Percentiles rank a stretch among this genome's conserved stretches.
phyloP scores from a whole-genome alignment of 1,284 basidiomycete genomes.

The Leccinum subrobustum region DNA sequence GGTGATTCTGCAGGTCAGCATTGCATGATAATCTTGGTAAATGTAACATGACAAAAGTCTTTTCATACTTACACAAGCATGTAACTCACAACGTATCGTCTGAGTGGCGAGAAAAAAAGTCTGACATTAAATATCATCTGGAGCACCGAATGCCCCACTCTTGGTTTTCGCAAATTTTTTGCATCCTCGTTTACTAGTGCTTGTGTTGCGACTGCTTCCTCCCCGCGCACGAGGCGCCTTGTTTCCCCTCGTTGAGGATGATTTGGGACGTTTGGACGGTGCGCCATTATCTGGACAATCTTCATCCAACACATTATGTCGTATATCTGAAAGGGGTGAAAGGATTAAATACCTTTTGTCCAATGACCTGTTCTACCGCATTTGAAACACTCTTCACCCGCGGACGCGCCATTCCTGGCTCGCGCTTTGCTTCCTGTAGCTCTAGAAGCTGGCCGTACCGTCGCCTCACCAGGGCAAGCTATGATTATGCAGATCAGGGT shows the following conservation, averaged over 20 bases:
- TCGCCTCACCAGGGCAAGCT: constrained; percentile 20
- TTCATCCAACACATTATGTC: constrained; percentile 10
- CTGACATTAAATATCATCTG: constrained; percentile 31
- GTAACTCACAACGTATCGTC: background rate
- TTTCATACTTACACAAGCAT: no score
- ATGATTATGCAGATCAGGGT: background rate
- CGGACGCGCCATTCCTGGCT: constrained; percentile 6
- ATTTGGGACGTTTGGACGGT: constrained; percentile 29
- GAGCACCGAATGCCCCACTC: constrained; percentile 35
- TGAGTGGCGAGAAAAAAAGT: background rate
- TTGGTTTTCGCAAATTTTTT: constrained; percentile 36
- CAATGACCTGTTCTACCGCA: constrained; percentile 33
- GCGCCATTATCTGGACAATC: constrained; percentile 29
- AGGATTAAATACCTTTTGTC: constrained; percentile 25
- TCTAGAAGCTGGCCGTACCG: constrained; percentile 11
- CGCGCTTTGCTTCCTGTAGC: constrained; percentile 5
- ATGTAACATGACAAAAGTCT: background rate
- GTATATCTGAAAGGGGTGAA: background rate
- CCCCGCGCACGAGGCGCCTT: constrained; percentile 30
- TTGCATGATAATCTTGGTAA: no score
- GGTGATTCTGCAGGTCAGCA: no score
- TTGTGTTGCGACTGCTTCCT: constrained; percentile 26
- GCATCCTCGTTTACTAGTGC: constrained; percentile 18
- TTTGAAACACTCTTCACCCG: constrained; percentile 27
- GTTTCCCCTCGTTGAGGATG: constrained; percentile 24